A percentile compares a stretch with the other conserved stretches of the same genome.
Evolutionary conservation across 805 yeast genomes (phyloP).

Genomic region (Suhomyces sp.): DNA sequence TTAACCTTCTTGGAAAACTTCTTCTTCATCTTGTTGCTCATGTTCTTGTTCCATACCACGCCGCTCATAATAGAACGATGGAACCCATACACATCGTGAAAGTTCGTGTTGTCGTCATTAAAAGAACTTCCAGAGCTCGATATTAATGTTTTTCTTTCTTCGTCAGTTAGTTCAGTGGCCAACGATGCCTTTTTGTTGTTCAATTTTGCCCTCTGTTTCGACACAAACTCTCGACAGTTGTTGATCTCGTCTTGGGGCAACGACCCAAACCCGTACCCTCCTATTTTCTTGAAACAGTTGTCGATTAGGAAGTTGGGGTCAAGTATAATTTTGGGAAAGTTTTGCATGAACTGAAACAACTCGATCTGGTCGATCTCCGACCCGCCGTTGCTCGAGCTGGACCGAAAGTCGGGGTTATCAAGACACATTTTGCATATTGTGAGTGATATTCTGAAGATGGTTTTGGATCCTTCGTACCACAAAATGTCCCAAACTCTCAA

Average conservation of each 20-base stretch:
- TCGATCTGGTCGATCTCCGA: conserved; percentile 43
- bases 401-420: conserved; percentile 58
- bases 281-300: conserved; percentile 68
- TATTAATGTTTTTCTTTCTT: conserved; percentile 33
- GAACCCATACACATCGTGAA: conserved; percentile 46
- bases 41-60: conserved; percentile 61
- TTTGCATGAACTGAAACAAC: conserved; percentile 81
- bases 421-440: conserved; percentile 70
- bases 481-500: conserved; percentile 92
- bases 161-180: conserved; percentile 36
- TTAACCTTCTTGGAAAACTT: conserved; percentile 7
- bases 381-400: conserved; percentile 14
- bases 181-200: conserved; percentile 25
- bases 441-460: conserved; percentile 77
- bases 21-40: conserved; percentile 53
- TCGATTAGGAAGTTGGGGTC: conserved; percentile 72
- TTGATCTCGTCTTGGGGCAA: conserved; percentile 79
- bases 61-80: conserved; percentile 48
- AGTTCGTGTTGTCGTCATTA: conserved; percentile 18
- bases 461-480: conserved; percentile 87
- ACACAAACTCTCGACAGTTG: conserved; percentile 75
- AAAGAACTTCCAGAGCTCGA: conserved; percentile 15
- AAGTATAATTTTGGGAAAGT: conserved; percentile 66
- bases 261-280: conserved; percentile 64
- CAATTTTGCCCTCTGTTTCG: conserved; percentile 51